Evolutionary conservation across 352 stramenopile genomes (phyloP), one percentile per base, ranked within the genome.

Genomic region (Globisporangium perplexum): DNA sequence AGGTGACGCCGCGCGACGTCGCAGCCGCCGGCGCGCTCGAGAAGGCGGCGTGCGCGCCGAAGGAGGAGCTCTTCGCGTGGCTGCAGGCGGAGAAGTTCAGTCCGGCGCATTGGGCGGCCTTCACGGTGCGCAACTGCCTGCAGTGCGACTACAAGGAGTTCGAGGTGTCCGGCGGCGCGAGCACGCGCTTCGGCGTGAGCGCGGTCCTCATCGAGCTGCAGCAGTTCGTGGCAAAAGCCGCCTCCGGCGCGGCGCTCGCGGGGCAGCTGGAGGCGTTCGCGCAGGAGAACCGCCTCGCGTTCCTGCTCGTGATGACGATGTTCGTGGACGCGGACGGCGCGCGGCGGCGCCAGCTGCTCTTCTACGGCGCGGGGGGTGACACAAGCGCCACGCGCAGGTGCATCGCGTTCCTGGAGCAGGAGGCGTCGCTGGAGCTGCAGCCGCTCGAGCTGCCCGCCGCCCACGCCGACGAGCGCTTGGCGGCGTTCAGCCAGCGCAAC

Each of bases 111-210:
- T 93, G 83, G 83, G 42, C n/a, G 8, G 50, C 53, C 20, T 90
- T 93, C 52, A 71, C 77, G 1, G 58, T 91, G 42, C 51, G 47
- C 36, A 83, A 90, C 55, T 90, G 80, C 60, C 65, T 93, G 47
- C 57, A 72, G 46, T 85, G 78, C 63, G 83, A 93, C 64, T 88
- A 88, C 69, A 93, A 93, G 49, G 76, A 91, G 60, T 91, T 91
- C 28, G 47, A 62, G 20, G 70, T 69, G 43, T 43, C 57, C 1
- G 33, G 24, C 17, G 46, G 47, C 36, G 24, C 24, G 4, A 30
- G 47, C 41, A 23, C 46, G 22, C 67, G 71, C 30, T 76, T 83
- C 38, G 80, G 79, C 5, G 81, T 88, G 22, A 88, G 76, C 45
- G 59, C 76, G 1, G 66, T 93, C 31, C 60, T 90, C 18, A 74